These are phyloP conservation scores for Colletotrichum neosansevieriae DNA, from an alignment of 2,329 filamentous ascomycete genomes.

Conservation along the genomic window DNA sequence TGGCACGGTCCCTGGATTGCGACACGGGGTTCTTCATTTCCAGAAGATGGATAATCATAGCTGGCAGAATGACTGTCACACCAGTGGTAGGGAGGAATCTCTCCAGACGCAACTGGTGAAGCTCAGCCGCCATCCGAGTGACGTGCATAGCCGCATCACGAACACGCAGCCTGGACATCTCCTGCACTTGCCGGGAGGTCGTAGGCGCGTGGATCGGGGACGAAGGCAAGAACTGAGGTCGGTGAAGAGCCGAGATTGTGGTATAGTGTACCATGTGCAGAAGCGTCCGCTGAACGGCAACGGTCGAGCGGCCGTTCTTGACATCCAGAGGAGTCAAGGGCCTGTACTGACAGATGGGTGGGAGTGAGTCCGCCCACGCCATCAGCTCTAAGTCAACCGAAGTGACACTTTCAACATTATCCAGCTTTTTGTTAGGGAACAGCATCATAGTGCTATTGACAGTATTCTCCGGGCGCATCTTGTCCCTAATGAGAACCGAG, in stretches of 20 bases:
- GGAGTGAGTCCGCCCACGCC: constrained; percentile 80
- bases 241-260: constrained; percentile 89
- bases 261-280: constrained; percentile 96
- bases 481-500: constrained; percentile 87
- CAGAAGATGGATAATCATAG: constrained; percentile 92
- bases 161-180: constrained; percentile 85
- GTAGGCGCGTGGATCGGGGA: constrained; percentile 66
- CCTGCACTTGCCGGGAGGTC: constrained; percentile 77
- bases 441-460: constrained; percentile 88
- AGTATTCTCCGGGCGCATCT: constrained; percentile 80
- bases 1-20: constrained; percentile 77
- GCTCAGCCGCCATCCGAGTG: constrained; percentile 82
- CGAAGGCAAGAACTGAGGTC: constrained; percentile 88
- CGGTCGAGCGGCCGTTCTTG: constrained; percentile 69
- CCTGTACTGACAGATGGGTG: constrained; percentile 77
- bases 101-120: constrained; percentile 80
- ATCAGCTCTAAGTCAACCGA: constrained; percentile 83
- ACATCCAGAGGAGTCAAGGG: constrained; percentile 66
- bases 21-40: constrained; percentile 89
- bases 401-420: constrained; percentile 84
- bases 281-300: constrained; percentile 82
- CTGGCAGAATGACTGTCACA: constrained; percentile 89
- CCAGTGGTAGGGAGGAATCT: constrained; percentile 88
- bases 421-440: constrained; percentile 86
- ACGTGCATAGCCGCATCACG: constrained; percentile 87